Evolutionary conservation across 352 stramenopile genomes (phyloP).

Genomic region (Globisporangium takayamanum): DNA sequence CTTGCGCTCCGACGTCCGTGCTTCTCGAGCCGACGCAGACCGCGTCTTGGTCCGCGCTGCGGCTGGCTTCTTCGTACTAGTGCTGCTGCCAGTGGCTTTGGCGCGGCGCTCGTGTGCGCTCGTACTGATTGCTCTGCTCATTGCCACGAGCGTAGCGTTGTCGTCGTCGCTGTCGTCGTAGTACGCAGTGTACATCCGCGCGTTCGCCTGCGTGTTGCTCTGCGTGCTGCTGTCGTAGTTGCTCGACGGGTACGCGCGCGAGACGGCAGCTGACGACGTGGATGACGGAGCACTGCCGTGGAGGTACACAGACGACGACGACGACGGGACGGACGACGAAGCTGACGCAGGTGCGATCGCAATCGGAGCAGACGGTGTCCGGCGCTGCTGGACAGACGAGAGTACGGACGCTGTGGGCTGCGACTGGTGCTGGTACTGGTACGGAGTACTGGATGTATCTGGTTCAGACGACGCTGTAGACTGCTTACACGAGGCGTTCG

Average conservation of each 20-base stretch:
- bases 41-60: slow-evolving; percentile 24
- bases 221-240: slow-evolving; percentile 17
- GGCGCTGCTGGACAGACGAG: neutral
- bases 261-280: slow-evolving; percentile 2
- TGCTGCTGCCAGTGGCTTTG: neutral
- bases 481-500: slow-evolving; percentile 2
- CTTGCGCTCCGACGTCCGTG: slow-evolving; percentile 42
- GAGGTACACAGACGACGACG: slow-evolving; percentile 6
- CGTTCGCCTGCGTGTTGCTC: slow-evolving; percentile 1
- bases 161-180: slow-evolving; percentile 6
- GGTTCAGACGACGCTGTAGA: slow-evolving; percentile 1
- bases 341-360: neutral
- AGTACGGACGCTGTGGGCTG: neutral
- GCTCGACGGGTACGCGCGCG: slow-evolving; percentile 11
- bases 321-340: neutral
- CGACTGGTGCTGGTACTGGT: neutral
- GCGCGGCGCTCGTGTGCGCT: neutral
- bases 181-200: neutral
- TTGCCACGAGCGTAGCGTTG: neutral
- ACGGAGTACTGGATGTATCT: neutral
- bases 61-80: slow-evolving; percentile 6
- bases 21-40: slow-evolving; percentile 33
- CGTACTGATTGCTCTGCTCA: slow-evolving; percentile 1
- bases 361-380: slow-evolving; percentile 1
- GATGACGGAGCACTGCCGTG: slow-evolving; percentile 11